These are phyloP conservation scores for Sordaria brevicollis DNA, from an alignment of 495 filamentous ascomycete genomes.

Conservation along the genomic window DNA sequence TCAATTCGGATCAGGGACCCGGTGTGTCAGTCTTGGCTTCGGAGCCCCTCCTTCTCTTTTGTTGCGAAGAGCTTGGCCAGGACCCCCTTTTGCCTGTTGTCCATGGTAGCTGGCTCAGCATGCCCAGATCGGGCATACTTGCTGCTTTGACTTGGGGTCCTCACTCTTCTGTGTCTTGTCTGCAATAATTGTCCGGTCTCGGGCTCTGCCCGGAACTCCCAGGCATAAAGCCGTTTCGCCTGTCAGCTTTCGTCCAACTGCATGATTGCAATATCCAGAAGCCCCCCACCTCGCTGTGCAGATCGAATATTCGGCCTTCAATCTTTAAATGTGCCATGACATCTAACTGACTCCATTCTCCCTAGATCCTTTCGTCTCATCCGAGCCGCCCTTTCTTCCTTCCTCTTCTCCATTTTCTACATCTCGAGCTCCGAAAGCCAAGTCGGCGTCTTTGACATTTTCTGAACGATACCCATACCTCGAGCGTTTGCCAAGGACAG, in stretches of 20 bases:
- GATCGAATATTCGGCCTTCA: neutral
- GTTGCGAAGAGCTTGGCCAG: neutral
- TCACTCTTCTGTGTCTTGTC: neutral
- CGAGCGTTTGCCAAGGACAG: constrained; percentile 17
- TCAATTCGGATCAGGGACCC: neutral
- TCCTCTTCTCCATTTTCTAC: neutral
- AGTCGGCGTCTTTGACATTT: neutral
- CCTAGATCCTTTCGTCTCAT: neutral
- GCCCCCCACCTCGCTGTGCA: neutral
- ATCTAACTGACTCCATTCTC: neutral
- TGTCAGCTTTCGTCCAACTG: neutral
- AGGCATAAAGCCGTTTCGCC: neutral
- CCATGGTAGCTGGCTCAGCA: neutral
- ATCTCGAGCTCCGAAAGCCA: neutral
- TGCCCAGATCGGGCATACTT: neutral
- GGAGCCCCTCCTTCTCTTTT: neutral
- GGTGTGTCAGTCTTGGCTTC: neutral
- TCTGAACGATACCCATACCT: constrained; percentile 1
- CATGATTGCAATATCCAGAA: neutral
- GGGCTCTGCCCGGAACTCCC: neutral
- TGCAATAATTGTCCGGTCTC: neutral
- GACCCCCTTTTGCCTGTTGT: neutral
- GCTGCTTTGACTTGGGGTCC: neutral
- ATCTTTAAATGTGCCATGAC: neutral
- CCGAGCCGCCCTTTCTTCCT: neutral